These are phyloP conservation scores for Mucor sp. DNA, from an alignment of 371 early-diverging fungal genomes.

Conservation along the genomic window DNA sequence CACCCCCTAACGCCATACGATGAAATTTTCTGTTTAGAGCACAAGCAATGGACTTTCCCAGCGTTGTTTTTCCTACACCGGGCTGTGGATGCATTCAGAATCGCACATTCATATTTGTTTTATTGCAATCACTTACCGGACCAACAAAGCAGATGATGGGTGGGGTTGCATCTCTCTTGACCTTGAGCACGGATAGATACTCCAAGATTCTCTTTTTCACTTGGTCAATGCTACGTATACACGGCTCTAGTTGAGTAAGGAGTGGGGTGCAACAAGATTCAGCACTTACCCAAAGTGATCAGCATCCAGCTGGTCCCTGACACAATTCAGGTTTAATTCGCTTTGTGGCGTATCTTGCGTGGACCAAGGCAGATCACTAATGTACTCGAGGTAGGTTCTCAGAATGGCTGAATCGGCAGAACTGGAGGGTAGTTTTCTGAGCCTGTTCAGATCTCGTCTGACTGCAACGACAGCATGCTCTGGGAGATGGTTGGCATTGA, in stretches of 20 bases:
- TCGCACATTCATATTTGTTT: neutral
- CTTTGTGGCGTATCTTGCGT: constrained; percentile 24
- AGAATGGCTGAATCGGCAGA: constrained; percentile 82
- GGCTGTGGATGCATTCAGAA: constrained; percentile 39
- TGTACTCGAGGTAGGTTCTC: constrained; percentile 76
- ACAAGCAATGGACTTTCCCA: constrained; percentile 77
- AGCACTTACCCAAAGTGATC: constrained; percentile 75
- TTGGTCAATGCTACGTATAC: constrained; percentile 57
- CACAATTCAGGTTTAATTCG: constrained; percentile 62
- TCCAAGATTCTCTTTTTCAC: constrained; percentile 84
- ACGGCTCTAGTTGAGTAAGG: neutral
- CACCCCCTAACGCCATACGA: constrained; percentile 84
- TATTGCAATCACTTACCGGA: constrained; percentile 29
- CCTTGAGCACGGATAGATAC: constrained; percentile 80
- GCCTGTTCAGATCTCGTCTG: constrained; percentile 70
- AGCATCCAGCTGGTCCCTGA: constrained; percentile 65
- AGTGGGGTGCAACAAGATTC: neutral
- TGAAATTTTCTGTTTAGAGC: constrained; percentile 82
- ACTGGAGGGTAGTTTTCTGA: constrained; percentile 70
- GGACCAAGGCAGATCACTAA: constrained; percentile 80
- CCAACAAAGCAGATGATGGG: constrained; percentile 86
- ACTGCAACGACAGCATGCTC: constrained; percentile 63
- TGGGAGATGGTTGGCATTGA: constrained; percentile 64
- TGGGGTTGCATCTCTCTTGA: constrained; percentile 70
- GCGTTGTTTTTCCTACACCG: constrained; percentile 83